Evolutionary conservation across 2,329 filamentous ascomycete species (phyloP).

Genomic region (Sphaerulina musiva): DNA sequence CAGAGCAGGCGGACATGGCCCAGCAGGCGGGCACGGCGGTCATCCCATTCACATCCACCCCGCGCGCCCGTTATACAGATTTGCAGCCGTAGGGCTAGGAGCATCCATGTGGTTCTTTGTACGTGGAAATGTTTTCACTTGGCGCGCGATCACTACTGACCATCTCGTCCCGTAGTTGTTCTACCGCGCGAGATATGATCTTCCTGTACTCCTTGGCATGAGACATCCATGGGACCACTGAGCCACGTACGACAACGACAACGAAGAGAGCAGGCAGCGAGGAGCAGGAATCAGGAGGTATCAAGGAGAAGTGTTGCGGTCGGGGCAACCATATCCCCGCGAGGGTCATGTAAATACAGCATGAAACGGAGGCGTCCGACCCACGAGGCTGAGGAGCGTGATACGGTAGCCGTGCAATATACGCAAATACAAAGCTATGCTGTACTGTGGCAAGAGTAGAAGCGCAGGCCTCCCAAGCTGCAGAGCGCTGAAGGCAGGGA

Average conservation of each 20-base stretch:
- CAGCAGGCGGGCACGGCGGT: conserved; percentile 37
- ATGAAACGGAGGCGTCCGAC: conserved; percentile 3
- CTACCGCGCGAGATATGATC: conserved; percentile 95
- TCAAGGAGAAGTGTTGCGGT: too few species aligned
- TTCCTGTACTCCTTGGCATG: conserved; percentile 81
- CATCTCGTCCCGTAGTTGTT: conserved; percentile 57
- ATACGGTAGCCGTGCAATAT: conserved; percentile 8
- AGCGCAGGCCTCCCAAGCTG: neutral
- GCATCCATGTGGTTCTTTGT: conserved; percentile 99
- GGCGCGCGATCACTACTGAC: conserved; percentile 8
- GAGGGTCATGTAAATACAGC: neutral
- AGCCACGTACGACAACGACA: conserved; percentile 22
- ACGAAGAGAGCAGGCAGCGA: neutral
- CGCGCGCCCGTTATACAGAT: conserved; percentile 67
- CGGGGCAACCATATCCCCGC: neutral
- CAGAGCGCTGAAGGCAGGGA: neutral
- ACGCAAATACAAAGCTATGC: neutral
- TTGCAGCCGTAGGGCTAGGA: conserved; percentile 77
- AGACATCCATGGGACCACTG: conserved; percentile 97
- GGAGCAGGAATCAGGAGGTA: neutral
- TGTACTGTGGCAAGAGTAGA: neutral
- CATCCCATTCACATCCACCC: conserved; percentile 56
- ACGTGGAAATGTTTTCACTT: neutral
- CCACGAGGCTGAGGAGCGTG: conserved; percentile 3
- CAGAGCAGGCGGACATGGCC: conserved; percentile 24